Evolutionary conservation across 495 filamentous ascomycete species (phyloP), one percentile per base, ranked within the genome.

Genomic region (Poronia punctata): DNA sequence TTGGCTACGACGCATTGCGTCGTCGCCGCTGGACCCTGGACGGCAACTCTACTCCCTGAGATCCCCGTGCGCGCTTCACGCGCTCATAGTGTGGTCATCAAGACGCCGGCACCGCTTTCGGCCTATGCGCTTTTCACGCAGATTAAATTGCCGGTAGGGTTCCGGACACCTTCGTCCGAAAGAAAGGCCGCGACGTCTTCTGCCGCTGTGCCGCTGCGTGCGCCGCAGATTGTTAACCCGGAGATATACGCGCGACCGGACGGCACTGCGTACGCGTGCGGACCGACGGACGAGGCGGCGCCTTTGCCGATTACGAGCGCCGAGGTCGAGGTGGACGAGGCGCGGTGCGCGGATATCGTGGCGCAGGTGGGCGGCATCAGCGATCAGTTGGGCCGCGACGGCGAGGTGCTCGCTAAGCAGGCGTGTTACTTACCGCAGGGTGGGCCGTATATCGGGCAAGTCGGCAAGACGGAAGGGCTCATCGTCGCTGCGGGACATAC

Each of bases 211-310:
- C 46, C 49, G 21, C 52, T 51, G 7, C 24, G 38, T 9, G 49
- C 52, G 1, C 38, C 65, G n/a, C 68, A 71, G 18, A 74, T 72
- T 8, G 82, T 78, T 18, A 73, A 78, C 6, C 86, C 87, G 1
- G 87, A 95, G 58, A 90, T 95, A 46, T 93, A 93, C 56, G 79
- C 86, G 9, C 75, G 87, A n/a, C 87, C 87, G 0, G 80, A 87
- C 52, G 75, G 84, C 27, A 85, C 86, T 22, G 81, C 88, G 29
- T 95, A 95, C 54, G 83, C 81, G 18, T 93, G 88, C 56, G 68
- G 65, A 30, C 40, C 88, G 50, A 85, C 85, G 14, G 88, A 93
- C 46, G 73, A 70, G 25, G 53, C 67, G 8, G 72, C 86, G 3
- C 80, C 82, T 0, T 60, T 95, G 8, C 88, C 87, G 2, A 62